phyloP scores from a whole-genome alignment of 495 filamentous ascomycete species.

The Tuber brumale region DNA sequence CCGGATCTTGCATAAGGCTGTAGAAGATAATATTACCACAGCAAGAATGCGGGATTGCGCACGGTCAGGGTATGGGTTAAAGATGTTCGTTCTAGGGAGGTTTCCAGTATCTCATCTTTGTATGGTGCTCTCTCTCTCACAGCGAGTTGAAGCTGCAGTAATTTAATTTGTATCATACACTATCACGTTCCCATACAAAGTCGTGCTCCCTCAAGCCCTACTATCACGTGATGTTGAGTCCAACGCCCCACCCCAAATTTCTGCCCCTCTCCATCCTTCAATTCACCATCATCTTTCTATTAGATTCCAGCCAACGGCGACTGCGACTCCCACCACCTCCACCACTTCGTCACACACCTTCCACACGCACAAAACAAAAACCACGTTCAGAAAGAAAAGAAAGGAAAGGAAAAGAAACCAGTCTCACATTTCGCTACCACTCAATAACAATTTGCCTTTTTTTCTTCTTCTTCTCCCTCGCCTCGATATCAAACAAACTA shows the following conservation, averaged over 20 bases:
- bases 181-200: neutral
- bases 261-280: neutral
- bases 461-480: neutral
- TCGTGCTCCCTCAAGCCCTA: neutral
- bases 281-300: neutral
- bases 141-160: neutral
- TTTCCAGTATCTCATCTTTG: neutral
- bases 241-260: neutral
- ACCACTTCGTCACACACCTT: slow-evolving; percentile 2
- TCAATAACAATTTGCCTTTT: neutral
- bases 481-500: neutral
- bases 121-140: neutral
- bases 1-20: neutral
- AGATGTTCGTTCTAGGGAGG: neutral
- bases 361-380: slow-evolving; percentile 6
- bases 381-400: slow-evolving; percentile 9
- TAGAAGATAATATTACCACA: neutral
- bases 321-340: neutral
- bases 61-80: neutral
- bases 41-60: neutral
- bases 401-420: neutral
- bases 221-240: neutral
- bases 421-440: neutral
- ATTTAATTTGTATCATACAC: neutral
- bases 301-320: neutral